Evolutionary conservation across 129 eudicot genomes (phyloP), one percentile per base, ranked within the genome.

Genomic region (Artemisia tridentata): DNA sequence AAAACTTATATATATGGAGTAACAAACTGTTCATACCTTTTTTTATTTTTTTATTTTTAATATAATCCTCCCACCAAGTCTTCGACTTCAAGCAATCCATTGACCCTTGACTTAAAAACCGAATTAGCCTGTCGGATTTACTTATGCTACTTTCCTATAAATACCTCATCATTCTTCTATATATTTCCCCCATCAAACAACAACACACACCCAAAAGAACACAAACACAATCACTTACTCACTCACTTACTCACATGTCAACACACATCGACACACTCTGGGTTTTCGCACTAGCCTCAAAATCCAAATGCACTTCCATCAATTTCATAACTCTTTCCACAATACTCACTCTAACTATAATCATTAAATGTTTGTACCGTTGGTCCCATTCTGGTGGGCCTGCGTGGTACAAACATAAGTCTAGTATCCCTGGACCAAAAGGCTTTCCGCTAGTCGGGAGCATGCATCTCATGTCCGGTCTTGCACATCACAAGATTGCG

Each of bases 401-500:
- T 0, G 88, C 96, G 2, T 88, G 96, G 96, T 86, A 83, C 41
- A 84, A 67, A 34, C 53, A 72, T 47, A 71, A 54, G 31, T 27
- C 73, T n/a, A 51, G 77, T 18, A 82, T 93, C 51, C 97, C 96
- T 0, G 97, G 96, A 56, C 99, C 97, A 0, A 80, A 21, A 49
- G 96, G 93, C 15, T 23, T 83, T 41, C 99, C 97, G 0, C 43
- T 95, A 17, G 27, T 88, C 1, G 97, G 99, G 7, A 95, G 93
- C 86, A 87, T 95, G 83, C 71, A 25, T 20, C 92, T 95, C 64
- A 86, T 86, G 92, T n/a, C 81, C 43, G 97, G 96, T 47, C 75
- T 95, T 2, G 96, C 99, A n/a, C 99, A 95, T 74, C 96, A 65
- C 53, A 87, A 89, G 46, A 21, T 95, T n/a, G 86, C 97, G 7